phyloP scores from a whole-genome alignment of 192 early-diverging fungal genomes.

The Podila clonocystis region DNA sequence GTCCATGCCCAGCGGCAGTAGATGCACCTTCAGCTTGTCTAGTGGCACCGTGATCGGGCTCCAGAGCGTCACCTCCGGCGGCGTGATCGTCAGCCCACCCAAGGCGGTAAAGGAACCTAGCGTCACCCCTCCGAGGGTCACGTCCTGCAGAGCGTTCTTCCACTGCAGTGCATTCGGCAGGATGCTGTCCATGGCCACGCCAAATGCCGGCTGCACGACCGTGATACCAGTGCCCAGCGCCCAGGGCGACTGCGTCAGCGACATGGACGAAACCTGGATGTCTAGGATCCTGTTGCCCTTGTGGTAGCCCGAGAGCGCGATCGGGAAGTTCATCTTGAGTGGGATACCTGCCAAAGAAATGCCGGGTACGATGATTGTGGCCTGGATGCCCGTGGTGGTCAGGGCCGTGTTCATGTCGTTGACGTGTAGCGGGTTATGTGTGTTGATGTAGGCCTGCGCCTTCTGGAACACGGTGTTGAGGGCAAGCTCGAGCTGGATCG shows the following conservation, averaged over 20 bases:
- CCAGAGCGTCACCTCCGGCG: conserved; percentile 10
- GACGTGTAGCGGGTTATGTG: conserved; percentile 12
- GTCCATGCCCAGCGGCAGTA: conserved; percentile 17
- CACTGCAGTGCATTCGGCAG: conserved; percentile 9
- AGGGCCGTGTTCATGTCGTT: conserved; percentile 26
- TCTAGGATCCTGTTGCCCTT: conserved; percentile 2
- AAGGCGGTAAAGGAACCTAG: conserved; percentile 20
- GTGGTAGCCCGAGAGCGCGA: conserved; percentile 14
- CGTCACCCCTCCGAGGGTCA: conserved; percentile 18
- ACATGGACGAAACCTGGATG: conserved; percentile 16
- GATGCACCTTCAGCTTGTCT: conserved; percentile 2
- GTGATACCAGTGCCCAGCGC: conserved; percentile 4
- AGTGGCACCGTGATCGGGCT: conserved; percentile 1
- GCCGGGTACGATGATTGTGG: conserved; percentile 2
- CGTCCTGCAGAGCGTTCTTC: conserved; percentile 30
- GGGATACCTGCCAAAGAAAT: conserved; percentile 6
- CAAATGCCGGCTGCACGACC: conserved; percentile 2
- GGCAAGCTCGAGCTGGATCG: background rate
- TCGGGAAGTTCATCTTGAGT: conserved; percentile 21
- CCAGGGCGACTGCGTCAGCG: conserved; percentile 2
- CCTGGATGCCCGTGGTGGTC: conserved; percentile 23
- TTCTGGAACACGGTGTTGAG: conserved; percentile 21
- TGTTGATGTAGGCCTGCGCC: conserved; percentile 19
- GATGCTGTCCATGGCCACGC: conserved; percentile 4
- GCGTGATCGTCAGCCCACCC: conserved; percentile 6